phyloP scores from a whole-genome alignment of 2,329 filamentous ascomycete species.

The Nannizziopsis arthrosporioides region DNA sequence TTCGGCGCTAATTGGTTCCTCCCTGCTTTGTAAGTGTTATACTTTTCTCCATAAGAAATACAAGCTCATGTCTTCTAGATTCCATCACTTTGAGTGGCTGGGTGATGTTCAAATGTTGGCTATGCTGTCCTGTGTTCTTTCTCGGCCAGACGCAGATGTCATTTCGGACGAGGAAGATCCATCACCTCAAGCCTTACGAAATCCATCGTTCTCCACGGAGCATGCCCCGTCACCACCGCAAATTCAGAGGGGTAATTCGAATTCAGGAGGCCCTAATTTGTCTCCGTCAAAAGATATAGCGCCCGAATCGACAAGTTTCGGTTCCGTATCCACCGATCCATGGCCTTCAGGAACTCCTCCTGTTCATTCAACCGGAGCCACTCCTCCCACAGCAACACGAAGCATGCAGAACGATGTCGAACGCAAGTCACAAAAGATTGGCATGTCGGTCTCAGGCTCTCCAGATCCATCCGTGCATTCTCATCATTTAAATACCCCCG shows the following conservation, averaged over 20 bases:
- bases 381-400: slow-evolving; percentile 39
- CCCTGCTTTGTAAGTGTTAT: slow-evolving; percentile 33
- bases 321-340: slow-evolving; percentile 40
- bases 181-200: slow-evolving; percentile 29
- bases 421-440: slow-evolving; percentile 32
- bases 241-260: slow-evolving; percentile 19
- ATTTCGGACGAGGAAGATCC: background rate
- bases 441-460: slow-evolving; percentile 31
- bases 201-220: slow-evolving; percentile 37
- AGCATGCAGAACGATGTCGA: slow-evolving; percentile 31
- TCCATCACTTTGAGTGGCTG: slow-evolving; percentile 47
- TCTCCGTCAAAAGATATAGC: slow-evolving; percentile 26
- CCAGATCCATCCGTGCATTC: slow-evolving; percentile 32
- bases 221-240: slow-evolving; percentile 36
- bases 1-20: slow-evolving; percentile 47
- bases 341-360: slow-evolving; percentile 41
- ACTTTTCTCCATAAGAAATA: background rate
- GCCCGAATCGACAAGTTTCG: slow-evolving; percentile 27
- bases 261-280: background rate
- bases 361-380: slow-evolving; percentile 42
- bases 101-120: slow-evolving; percentile 56
- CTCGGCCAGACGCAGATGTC: slow-evolving; percentile 32
- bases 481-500: slow-evolving; percentile 32
- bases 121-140: slow-evolving; percentile 51
- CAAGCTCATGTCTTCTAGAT: slow-evolving; percentile 20